Evolutionary conservation across 345 rosid genomes (phyloP).

Genomic region (Atalantia buxifolia): DNA sequence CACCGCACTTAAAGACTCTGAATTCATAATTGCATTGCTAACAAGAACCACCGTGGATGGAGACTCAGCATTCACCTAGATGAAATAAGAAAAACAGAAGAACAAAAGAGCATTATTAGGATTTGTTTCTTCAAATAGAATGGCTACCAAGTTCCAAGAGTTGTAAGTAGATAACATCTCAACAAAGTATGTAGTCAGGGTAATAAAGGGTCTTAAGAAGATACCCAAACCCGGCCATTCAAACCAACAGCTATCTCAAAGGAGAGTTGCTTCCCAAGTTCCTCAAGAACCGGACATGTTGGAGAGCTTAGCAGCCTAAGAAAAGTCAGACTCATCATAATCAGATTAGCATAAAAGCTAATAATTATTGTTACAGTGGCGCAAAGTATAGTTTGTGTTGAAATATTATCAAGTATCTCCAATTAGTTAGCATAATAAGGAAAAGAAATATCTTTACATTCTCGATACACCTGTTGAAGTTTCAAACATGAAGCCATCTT

Average conservation of each 20-base stretch:
- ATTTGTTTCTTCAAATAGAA: background rate
- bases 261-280: slow-evolving; percentile 71
- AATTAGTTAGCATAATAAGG: background rate
- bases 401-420: background rate
- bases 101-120: background rate
- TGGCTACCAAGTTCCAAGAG: background rate
- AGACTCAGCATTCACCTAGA: slow-evolving; percentile 53
- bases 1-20: slow-evolving; percentile 55
- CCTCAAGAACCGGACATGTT: slow-evolving; percentile 72
- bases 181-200: background rate
- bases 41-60: slow-evolving; percentile 58
- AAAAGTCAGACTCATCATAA: background rate
- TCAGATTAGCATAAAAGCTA: background rate
- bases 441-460: slow-evolving; percentile 44
- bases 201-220: background rate
- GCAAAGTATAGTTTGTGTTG: background rate
- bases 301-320: slow-evolving; percentile 72
- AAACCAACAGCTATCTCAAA: slow-evolving; percentile 81
- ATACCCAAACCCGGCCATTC: slow-evolving; percentile 82
- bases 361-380: background rate
- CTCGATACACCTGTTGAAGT: slow-evolving; percentile 78
- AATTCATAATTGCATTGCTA: slow-evolving; percentile 67
- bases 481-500: slow-evolving; percentile 81
- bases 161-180: background rate
- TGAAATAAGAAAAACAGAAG: background rate